Evolutionary conservation across 129 eudicot species (phyloP), one percentile per base, ranked within the genome.

Genomic region (Arctium minus): DNA sequence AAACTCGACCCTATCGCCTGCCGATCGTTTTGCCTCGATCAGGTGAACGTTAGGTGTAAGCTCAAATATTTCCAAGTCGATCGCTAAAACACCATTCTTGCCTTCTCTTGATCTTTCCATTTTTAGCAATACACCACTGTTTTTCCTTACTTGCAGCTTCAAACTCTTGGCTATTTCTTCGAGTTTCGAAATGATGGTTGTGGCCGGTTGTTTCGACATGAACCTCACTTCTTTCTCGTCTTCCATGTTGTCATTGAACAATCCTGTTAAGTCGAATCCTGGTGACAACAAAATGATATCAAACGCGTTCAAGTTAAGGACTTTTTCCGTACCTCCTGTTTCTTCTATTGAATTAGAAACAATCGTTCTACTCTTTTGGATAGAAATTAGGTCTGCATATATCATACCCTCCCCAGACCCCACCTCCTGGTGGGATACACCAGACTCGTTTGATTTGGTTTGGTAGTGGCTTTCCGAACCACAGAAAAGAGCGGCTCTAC

Each of bases 1-100:
- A 80, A 89, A 92, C 81, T 92, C 97, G 81, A 92, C 35, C 2
- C 92, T 82, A 74, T 92, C 94, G 13, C 96, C 96, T n/a, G 87
- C 74, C 11, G 78, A 82, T 78, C 77, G 87, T 29, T 89, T 86
- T 82, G 89, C 81, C 87, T 91, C 94, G 1, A 89, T 83, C 73
- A 91, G 64, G 53, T 89, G 94, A 80, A 93, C 79, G 44, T 22
- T 40, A 35, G 91, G 89, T 27, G 88, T 70, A 1, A 89, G 79
- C 86, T 93, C 96, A 31, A 85, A 89, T 27, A 93, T 81, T 76
- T 91, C 96, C 2, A 93, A 90, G 62, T 89, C 89, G 36, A 93
- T 78, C 6, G 88, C 80, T 82, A 93, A 78, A 8, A 72, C 70
- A n/a, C 93, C 96, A 76, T 91, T 87, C 33, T 91, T 81, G 3